These are phyloP conservation scores for Microcyclospora pomicola DNA, from an alignment of 2,329 filamentous ascomycete species.

Conservation along the genomic window DNA sequence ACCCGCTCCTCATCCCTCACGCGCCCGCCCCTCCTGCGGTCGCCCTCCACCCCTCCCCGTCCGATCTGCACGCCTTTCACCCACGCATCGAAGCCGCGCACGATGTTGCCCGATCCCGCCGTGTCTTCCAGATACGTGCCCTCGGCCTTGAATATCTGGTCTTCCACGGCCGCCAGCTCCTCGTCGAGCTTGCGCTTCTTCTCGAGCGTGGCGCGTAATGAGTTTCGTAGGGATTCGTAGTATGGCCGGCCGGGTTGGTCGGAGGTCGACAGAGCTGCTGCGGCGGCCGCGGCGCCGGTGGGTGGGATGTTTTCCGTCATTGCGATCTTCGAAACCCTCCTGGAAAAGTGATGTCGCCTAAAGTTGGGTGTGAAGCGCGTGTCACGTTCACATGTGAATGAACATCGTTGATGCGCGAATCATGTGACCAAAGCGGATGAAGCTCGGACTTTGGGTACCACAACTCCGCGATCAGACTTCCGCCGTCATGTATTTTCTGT, in stretches of 20 bases:
- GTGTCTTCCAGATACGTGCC: constrained; percentile 83
- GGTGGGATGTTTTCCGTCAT: constrained; percentile 38
- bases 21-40: constrained; percentile 51
- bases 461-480: too few relatives aligned
- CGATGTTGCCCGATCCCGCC: constrained; percentile 75
- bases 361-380: too few relatives aligned
- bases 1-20: constrained; percentile 59
- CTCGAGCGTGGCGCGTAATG: constrained; percentile 52
- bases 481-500: too few relatives aligned
- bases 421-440: too few relatives aligned
- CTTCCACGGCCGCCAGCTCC: constrained; percentile 44
- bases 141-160: constrained; percentile 72
- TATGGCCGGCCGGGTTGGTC: constrained; percentile 41
- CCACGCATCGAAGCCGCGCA: constrained; percentile 95
- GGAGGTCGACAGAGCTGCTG: constrained; percentile 6
- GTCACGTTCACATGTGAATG: too few relatives aligned
- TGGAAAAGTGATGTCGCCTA: too few relatives aligned
- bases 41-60: constrained; percentile 32
- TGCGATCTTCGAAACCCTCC: too few relatives aligned
- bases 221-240: constrained; percentile 58
- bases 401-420: too few relatives aligned
- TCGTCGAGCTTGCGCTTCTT: constrained; percentile 51
- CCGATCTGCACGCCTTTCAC: constrained; percentile 62
- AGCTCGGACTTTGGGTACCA: too few relatives aligned
- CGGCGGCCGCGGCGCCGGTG: constrained; percentile 15